A percentile compares a stretch with the other conserved stretches of the same genome.
These are phyloP conservation scores for Nosema muscidifuracis DNA, from an alignment of 371 early-diverging fungal species.

Conservation along the genomic window DNA sequence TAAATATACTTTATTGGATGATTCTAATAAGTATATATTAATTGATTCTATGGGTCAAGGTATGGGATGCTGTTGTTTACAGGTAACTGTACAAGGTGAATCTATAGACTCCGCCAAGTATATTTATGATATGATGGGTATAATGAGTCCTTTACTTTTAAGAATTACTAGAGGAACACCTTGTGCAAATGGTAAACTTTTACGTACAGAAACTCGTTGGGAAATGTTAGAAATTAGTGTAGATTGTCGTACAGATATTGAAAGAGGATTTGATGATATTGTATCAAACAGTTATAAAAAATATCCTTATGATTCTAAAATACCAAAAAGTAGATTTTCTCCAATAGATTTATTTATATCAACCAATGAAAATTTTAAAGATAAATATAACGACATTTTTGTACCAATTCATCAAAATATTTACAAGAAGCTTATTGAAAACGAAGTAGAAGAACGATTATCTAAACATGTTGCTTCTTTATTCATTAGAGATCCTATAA, in stretches of 20 bases:
- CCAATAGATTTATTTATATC: conserved; percentile 84
- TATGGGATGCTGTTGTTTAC: conserved; percentile 96
- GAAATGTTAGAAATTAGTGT: conserved; percentile 83
- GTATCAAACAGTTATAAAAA: background rate
- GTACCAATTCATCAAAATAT: conserved; percentile 74
- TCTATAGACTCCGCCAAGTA: conserved; percentile 80
- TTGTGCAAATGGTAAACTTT: conserved; percentile 80
- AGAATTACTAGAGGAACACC: conserved; percentile 87
- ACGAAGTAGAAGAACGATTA: conserved; percentile 75
- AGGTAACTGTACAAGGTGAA: conserved; percentile 94
- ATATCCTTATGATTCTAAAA: conserved; percentile 57
- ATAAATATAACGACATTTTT: conserved; percentile 85
- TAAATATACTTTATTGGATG: background rate
- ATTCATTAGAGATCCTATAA: conserved; percentile 93
- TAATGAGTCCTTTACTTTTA: conserved; percentile 83
- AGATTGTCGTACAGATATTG: conserved; percentile 84
- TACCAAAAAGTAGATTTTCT: conserved; percentile 88
- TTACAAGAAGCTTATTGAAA: conserved; percentile 67
- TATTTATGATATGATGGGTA: conserved; percentile 86
- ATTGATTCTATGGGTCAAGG: conserved; percentile 98
- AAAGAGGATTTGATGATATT: conserved; percentile 67
- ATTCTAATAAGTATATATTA: conserved; percentile 71
- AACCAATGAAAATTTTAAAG: background rate
- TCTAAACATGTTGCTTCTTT: conserved; percentile 86
- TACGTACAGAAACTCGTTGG: conserved; percentile 94